Conservation (phyloP, 805 yeast genomes). For the Metschnikowia amazonensis region DNA sequence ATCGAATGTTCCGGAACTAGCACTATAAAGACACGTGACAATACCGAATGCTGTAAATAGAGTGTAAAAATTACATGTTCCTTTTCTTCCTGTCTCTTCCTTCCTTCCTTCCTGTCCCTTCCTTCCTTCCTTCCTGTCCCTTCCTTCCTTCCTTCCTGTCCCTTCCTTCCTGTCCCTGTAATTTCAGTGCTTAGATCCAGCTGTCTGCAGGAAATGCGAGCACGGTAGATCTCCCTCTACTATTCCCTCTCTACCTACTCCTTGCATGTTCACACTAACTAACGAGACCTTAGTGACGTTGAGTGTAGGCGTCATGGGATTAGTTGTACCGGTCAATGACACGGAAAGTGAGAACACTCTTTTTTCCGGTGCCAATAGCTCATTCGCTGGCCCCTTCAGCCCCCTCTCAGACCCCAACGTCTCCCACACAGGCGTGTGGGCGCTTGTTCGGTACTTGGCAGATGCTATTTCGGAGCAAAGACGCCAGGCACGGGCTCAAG, state of each 20-base stretch:
- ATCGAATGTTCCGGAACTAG: no score
- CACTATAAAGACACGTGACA: no score
- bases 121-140: no score
- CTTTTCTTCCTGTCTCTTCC: no score
- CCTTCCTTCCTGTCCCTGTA: no score
- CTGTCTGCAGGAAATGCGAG: background rate
- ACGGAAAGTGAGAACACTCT: background rate
- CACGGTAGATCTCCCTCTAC: background rate
- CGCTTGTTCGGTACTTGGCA: conserved; percentile 8
- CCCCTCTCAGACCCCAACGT: background rate
- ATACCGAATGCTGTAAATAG: no score
- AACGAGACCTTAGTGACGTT: background rate
- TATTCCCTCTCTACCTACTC: background rate
- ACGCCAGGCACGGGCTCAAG: conserved; percentile 8
- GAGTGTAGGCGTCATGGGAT: background rate
- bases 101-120: no score
- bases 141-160: no score
- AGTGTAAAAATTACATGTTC: no score
- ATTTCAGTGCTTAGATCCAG: no score
- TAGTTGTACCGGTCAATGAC: background rate
- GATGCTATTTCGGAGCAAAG: conserved; percentile 15
- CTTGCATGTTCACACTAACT: conserved; percentile 3
- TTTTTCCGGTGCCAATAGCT: background rate
- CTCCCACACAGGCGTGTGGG: background rate
- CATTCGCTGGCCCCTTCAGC: background rate